Conservation (phyloP, 345 rosid species). For the Acer campestre region DNA sequence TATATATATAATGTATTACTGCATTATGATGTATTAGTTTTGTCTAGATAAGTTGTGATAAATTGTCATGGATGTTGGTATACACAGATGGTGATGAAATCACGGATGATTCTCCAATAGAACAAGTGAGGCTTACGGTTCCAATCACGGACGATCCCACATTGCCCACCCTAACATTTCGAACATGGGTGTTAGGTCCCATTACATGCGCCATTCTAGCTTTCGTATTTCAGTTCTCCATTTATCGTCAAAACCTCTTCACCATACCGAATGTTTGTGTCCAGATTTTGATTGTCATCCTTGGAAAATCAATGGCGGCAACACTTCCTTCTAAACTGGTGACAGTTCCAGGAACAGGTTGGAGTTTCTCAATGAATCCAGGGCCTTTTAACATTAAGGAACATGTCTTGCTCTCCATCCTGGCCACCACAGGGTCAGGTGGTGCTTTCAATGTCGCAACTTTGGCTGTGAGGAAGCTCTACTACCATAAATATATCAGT, state of each 20-base stretch:
- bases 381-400: conserved; percentile 41
- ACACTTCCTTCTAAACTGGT: conserved; percentile 10
- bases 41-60: no score
- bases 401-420: conserved; percentile 30
- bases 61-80: no score
- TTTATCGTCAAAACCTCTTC: conserved; percentile 20
- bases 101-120: conserved; percentile 1
- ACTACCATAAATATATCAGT: conserved; percentile 20
- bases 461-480: conserved; percentile 20
- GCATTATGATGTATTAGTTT: no score
- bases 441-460: conserved; percentile 15
- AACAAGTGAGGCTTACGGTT: background rate
- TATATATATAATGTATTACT: no score
- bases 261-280: conserved; percentile 14
- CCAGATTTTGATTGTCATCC: conserved; percentile 19
- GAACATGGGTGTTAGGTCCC: conserved; percentile 34
- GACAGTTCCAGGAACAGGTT: conserved; percentile 16
- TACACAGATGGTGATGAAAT: no score
- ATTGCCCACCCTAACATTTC: conserved; percentile 19
- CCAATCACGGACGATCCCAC: conserved; percentile 24
- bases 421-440: conserved; percentile 22
- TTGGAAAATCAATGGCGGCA: conserved; percentile 32
- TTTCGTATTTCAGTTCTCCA: conserved; percentile 27
- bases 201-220: conserved; percentile 15
- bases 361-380: conserved; percentile 35